Evolutionary conservation across 495 filamentous ascomycete genomes (phyloP).

Genomic region (Rostrohypoxylon terebratum): DNA sequence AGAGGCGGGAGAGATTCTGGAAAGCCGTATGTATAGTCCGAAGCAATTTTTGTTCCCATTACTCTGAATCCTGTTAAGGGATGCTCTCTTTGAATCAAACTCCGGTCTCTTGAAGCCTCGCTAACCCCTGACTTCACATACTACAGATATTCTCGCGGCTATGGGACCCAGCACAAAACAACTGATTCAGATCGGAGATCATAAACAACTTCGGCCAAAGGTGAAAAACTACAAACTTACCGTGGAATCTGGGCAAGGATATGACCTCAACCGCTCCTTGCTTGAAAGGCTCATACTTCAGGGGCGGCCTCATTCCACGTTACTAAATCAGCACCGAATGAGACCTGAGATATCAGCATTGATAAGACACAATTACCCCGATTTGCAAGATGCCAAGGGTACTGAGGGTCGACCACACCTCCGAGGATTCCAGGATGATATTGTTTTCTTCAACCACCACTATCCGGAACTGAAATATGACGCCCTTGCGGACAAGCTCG

Average conservation of each 20-base stretch:
- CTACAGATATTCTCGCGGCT: slow-evolving; percentile 69
- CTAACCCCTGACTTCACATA: slow-evolving; percentile 38
- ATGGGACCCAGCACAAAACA: slow-evolving; percentile 71
- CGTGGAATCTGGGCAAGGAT: slow-evolving; percentile 75
- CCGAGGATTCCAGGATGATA: slow-evolving; percentile 68
- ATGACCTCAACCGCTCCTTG: slow-evolving; percentile 75
- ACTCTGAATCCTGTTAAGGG: neutral
- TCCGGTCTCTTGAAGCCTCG: neutral
- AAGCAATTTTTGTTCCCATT: neutral
- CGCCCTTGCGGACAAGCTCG: slow-evolving; percentile 62
- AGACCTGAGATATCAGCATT: slow-evolving; percentile 74
- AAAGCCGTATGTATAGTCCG: slow-evolving; percentile 56
- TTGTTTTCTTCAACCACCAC: slow-evolving; percentile 76
- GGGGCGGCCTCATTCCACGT: slow-evolving; percentile 66
- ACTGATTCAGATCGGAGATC: slow-evolving; percentile 80
- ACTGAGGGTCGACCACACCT: slow-evolving; percentile 63
- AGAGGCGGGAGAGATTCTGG: slow-evolving; percentile 84
- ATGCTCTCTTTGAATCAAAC: neutral
- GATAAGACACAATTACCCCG: slow-evolving; percentile 73
- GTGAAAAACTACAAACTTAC: slow-evolving; percentile 72
- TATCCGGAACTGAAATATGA: slow-evolving; percentile 62
- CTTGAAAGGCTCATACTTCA: slow-evolving; percentile 75
- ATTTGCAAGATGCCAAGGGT: slow-evolving; percentile 67
- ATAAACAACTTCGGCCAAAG: slow-evolving; percentile 80
- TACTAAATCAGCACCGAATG: slow-evolving; percentile 77